Evolutionary conservation across 129 eudicot species (phyloP).

Genomic region (Logfia minima): DNA sequence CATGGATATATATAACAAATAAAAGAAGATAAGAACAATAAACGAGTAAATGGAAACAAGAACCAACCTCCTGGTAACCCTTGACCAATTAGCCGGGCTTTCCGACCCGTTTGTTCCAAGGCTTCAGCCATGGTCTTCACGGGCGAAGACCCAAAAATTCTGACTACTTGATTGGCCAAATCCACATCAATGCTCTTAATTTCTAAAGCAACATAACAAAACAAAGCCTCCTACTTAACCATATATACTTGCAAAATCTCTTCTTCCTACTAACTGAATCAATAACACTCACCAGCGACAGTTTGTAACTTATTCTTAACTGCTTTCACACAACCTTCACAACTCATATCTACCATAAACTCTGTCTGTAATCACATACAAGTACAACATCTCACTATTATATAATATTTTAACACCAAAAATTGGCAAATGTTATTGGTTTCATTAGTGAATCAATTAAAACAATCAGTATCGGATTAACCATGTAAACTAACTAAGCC

Average conservation of each 20-base stretch:
- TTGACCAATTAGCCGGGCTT: constrained; percentile 86
- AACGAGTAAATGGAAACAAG: not conserved
- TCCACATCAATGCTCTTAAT: constrained; percentile 83
- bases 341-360: constrained; percentile 94
- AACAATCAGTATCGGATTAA: not conserved
- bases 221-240: not conserved
- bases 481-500: not conserved
- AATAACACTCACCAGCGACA: constrained; percentile 54
- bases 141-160: constrained; percentile 83
- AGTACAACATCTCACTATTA: constrained; percentile 8
- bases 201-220: constrained; percentile 39
- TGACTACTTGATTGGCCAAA: constrained; percentile 85
- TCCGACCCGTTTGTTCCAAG: constrained; percentile 86
- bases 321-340: constrained; percentile 86
- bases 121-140: constrained; percentile 88
- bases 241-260: not conserved
- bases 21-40: not conserved
- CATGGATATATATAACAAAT: not conserved
- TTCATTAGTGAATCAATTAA: not conserved
- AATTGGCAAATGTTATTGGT: not conserved
- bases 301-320: constrained; percentile 77
- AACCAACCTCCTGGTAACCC: constrained; percentile 87
- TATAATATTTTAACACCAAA: not conserved
- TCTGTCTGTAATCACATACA: constrained; percentile 63
- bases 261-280: not conserved